Base-by-base conservation (phyloP, 495 filamentous ascomycete genomes). In the Penicillium desertorum region DNA sequence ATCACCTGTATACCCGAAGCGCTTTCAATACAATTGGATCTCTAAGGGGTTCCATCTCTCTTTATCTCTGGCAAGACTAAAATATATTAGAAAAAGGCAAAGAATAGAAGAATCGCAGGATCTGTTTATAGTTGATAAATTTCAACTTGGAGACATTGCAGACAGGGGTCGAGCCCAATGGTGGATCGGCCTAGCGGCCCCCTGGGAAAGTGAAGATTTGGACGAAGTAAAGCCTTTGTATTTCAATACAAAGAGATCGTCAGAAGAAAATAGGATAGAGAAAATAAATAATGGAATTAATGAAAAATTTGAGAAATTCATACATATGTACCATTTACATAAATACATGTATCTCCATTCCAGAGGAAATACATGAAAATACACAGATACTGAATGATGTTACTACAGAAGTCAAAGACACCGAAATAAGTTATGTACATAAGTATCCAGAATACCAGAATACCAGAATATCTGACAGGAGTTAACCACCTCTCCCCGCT, bases 141-240 rank as follows among this genome's bases (percentile, higher is more conserved):
- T 17, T n/a, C 36, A 39, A 39, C 2, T 17, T 17, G 52, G 25
- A 39, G 39, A 46, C 44, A 54, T 51, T 59, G 54, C 60, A 55
- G 44, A 58, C 47, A 58, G 30, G 59, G 50, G 45, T 10, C 17
- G n/a, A 42, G 59, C 45, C 42, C 51, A 56, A 41, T 44, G 45
- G 62, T 64, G 62, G 62, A 64, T 62, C 62, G 9, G 14, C 51
- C 44, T 59, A 58, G 62, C 42, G 61, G 36, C 1, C 41, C 39
- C 43, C 37, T 52, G 7, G 32, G 32, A 39, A 22, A 41, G 45
- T 41, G 49, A 51, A 51, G 20, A 51, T 25, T 51, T 12, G 16
- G 11, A 27, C 4, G 41, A 17, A 43, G 29, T 29, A 46, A 46
- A 39, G 34, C 14, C 49, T 41, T 51, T 52, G 36, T 52, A 42